Evolutionary conservation across 768 basidiomycete genomes (phyloP), one percentile per base, ranked within the genome.

Genomic region (Tulasnella sp.): DNA sequence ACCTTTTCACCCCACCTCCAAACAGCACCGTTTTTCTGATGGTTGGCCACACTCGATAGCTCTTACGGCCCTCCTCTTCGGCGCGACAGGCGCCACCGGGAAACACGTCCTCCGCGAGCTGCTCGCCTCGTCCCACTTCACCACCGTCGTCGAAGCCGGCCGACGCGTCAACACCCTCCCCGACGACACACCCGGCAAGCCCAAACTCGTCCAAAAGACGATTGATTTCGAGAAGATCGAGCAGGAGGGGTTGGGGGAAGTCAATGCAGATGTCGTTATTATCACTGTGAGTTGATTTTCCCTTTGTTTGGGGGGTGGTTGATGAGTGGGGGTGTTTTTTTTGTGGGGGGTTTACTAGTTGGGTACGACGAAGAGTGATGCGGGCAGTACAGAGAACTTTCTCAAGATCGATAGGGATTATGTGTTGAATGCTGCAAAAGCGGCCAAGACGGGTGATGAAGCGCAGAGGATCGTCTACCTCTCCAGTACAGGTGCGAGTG

Each of bases 351-450:
- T 6, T 27, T 14, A 11, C 11, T 29, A 58, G 2, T 67, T 89
- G 7, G 87, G 86, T 6, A 88, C 86, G 17, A 81, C 79, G 11
- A 73, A 69, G 23, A 76, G 74, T 14, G 58, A 31, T 14, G 86
- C 84, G 0, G 84, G 84, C 2, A 76, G 81, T 61, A 76, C 75
- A 0, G 77, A 74, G 34, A 75, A 75, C 7, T 89, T 86, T 61
- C 81, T 82, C 65, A 84, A 78, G 71, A 86, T 89, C 57, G 87
- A 88, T 63, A 71, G 42, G 83, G 84, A 66, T 21, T 86, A 86
- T 64, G 84, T 87, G n/a, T 67, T 87, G 45, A 78, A 80, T 50
- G 81, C 83, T 6, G 86, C 84, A 9, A 72, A 75, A 49, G 82
- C 76, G 17, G 85, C 85, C 3, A 80, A 74, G 63, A 66, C 71